A percentile compares a stretch with the other conserved stretches of the same genome.
phyloP scores from a whole-genome alignment of 164 flowering plant species.

The Liriodendron chinense region DNA sequence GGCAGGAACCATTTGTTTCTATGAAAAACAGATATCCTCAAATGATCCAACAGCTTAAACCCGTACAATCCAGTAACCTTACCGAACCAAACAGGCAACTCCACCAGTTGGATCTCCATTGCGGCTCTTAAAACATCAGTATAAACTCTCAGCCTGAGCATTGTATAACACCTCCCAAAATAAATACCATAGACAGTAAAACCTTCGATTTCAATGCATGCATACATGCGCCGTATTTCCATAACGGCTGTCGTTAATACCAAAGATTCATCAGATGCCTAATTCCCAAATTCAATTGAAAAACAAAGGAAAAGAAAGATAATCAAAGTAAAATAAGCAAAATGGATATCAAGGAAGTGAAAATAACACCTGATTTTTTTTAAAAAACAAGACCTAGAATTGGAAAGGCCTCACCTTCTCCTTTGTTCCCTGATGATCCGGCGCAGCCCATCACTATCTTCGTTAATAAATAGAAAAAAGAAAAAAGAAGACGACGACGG shows the following conservation, averaged over 20 bases:
- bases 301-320: not conserved
- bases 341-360: not conserved
- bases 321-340: not conserved
- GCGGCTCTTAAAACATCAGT: too few relatives aligned
- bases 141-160: too few relatives aligned
- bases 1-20: too few relatives aligned
- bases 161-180: too few relatives aligned
- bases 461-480: not conserved
- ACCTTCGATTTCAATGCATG: not conserved
- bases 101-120: too few relatives aligned
- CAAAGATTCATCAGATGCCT: not conserved
- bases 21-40: too few relatives aligned
- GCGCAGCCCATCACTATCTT: constrained; percentile 1
- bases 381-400: not conserved
- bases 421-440: constrained; percentile 2
- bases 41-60: too few relatives aligned
- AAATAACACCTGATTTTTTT: not conserved
- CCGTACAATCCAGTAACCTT: too few relatives aligned
- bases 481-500: not conserved
- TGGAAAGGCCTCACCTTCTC: not conserved
- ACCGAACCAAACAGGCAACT: too few relatives aligned
- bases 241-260: too few relatives aligned
- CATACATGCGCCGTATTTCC: not conserved
- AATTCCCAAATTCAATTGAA: not conserved
- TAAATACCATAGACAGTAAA: too few relatives aligned